phyloP scores from a whole-genome alignment of 768 basidiomycete species.

The Xerocomus spinulosus region DNA sequence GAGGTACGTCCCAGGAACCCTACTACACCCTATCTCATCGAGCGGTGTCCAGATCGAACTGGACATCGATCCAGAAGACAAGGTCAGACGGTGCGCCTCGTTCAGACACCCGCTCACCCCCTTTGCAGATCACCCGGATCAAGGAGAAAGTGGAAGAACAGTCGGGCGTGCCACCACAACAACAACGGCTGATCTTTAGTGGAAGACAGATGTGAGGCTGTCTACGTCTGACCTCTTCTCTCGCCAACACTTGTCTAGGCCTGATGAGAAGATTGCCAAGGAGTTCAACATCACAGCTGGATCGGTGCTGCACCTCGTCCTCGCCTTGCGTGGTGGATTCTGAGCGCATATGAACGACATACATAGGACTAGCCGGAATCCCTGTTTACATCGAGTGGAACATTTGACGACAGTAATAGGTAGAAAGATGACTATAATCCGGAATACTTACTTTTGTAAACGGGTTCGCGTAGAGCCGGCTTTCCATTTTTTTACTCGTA shows the following conservation, averaged over 20 bases:
- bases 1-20: conserved; percentile 53
- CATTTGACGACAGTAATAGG: too few species aligned
- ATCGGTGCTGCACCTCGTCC: conserved; percentile 87
- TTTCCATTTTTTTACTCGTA: too few species aligned
- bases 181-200: conserved; percentile 89
- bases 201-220: conserved; percentile 85
- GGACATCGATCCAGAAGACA: conserved; percentile 88
- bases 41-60: conserved; percentile 70
- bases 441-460: too few species aligned
- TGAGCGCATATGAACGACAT: conserved; percentile 25
- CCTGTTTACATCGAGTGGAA: too few species aligned
- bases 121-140: conserved; percentile 80
- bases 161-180: conserved; percentile 93
- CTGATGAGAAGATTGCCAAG: conserved; percentile 85
- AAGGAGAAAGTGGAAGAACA: conserved; percentile 99
- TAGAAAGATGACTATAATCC: too few species aligned
- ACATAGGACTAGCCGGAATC: too few species aligned
- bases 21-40: conserved; percentile 6
- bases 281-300: conserved; percentile 84
- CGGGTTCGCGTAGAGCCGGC: too few species aligned
- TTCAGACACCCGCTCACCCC: conserved; percentile 3
- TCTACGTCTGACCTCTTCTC: not conserved
- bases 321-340: conserved; percentile 90
- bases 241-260: conserved; percentile 43
- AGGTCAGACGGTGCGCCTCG: conserved; percentile 60